These are phyloP conservation scores for Cornus suecica DNA, from an alignment of 148 eudicot genomes.

Conservation along the genomic window DNA sequence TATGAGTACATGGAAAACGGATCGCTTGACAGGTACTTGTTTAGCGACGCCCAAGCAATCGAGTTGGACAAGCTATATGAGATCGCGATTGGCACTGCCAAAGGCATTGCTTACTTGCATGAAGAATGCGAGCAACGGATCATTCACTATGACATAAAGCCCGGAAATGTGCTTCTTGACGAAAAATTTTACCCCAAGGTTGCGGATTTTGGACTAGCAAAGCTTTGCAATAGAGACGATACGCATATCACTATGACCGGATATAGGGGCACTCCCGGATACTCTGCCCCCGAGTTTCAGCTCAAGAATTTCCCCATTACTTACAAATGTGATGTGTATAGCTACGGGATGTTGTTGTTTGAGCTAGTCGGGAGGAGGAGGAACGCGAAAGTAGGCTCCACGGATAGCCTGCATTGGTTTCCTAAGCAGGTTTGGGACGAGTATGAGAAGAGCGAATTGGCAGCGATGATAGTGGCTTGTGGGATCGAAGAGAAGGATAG, in stretches of 20 bases:
- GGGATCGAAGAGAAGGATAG: not conserved
- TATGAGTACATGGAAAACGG: conserved; percentile 14
- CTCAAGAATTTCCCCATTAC: conserved; percentile 1
- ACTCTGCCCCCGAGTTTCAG: conserved; percentile 2
- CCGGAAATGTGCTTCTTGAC: conserved; percentile 3
- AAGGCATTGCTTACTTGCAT: conserved; percentile 9
- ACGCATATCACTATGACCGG: not conserved
- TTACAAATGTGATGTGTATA: conserved; percentile 4
- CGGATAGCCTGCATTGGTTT: conserved; percentile 8
- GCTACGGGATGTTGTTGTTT: not conserved
- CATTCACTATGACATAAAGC: conserved; percentile 11
- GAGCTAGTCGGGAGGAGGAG: conserved; percentile 10
- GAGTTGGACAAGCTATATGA: conserved; percentile 1
- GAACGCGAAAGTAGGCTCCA: not conserved
- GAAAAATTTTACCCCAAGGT: not conserved
- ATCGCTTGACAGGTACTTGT: not conserved
- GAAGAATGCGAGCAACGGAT: conserved; percentile 4
- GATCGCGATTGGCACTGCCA: conserved; percentile 9
- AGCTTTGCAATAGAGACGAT: conserved; percentile 7
- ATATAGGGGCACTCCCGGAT: conserved; percentile 1
- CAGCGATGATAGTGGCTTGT: not conserved
- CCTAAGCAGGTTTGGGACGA: conserved; percentile 5
- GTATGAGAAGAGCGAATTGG: conserved; percentile 1
- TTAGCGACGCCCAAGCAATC: not conserved
- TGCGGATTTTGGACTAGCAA: conserved; percentile 8